Evolutionary conservation across 2,329 filamentous ascomycete genomes (phyloP), one percentile per base, ranked within the genome.

Genomic region (Clonostachys sp.): DNA sequence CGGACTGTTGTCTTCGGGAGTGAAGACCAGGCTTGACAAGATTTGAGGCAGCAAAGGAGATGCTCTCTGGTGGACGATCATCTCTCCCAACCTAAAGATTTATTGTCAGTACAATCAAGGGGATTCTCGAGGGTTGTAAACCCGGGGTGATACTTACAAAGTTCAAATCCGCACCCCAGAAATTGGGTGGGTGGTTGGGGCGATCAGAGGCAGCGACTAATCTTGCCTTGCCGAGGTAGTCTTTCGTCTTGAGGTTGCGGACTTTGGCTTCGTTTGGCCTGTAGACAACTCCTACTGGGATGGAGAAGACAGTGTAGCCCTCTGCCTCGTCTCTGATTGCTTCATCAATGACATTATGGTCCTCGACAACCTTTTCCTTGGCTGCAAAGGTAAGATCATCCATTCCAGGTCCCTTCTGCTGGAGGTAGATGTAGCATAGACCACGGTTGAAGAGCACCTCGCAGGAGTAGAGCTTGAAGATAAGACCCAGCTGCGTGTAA

Each of bases 221-320:
- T 50, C 90, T 83, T n/a, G 94, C 91, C 68, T 96, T 96, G 51
- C 94, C 94, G 5, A 99, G 83, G 60, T 99, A 99, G 63, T 99
- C 91, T 65, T 97, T 97, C 18, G 91, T 89, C 74, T 96, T 96
- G 59, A 99, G 75, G 61, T 99, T 99, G 70, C 95, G 95, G 55
- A 99, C 94, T 69, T 99, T 99, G 53, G 94, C 91, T 60, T 95
- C 91, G 63, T 96, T 97, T 18, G 94, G 94, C 49, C 94, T 80
- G 68, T 97, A 99, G 14, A 99, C 81, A 34, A 96, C 89, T 20
- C 94, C 94, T 12, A 97, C 91, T 1, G 94, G 94, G 46, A 97
- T 97, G 0, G 91, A 97, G 71, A 99, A 99, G 40, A 99, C 94
- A 1, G 94, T 97, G 63, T 99, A 99, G 42, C 92, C 94, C 78